Percentiles rank a stretch among this genome's conserved stretches.
phyloP scores from a whole-genome alignment of 2,329 filamentous ascomycete genomes.

The Graphiopsis chlorocephala region DNA sequence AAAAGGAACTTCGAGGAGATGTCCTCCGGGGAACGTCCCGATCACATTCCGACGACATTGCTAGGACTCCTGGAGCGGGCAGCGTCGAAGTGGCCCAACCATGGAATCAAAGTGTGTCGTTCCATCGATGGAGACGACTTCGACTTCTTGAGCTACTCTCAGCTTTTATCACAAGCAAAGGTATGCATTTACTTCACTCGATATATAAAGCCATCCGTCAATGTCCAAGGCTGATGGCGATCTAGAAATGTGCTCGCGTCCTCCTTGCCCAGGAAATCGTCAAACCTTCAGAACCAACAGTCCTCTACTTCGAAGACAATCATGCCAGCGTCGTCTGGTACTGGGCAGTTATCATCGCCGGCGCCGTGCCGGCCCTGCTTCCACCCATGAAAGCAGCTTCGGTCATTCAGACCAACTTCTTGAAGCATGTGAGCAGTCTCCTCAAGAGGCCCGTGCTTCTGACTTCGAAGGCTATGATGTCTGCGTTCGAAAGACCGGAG shows the following conservation, averaged over 20 bases:
- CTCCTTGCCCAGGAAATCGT: background rate
- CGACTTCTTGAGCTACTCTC: background rate
- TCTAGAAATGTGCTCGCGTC: background rate
- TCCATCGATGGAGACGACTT: background rate
- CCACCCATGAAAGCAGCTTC: constrained; percentile 33
- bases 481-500: background rate
- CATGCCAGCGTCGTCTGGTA: constrained; percentile 42
- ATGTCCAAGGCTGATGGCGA: background rate
- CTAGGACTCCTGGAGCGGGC: background rate
- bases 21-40: background rate
- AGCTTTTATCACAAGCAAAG: background rate
- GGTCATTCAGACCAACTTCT: constrained; percentile 30
- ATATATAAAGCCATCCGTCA: background rate
- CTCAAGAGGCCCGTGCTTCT: constrained; percentile 21
- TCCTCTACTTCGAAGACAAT: constrained; percentile 39
- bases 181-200: background rate
- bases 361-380: constrained; percentile 40
- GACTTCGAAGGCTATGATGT: background rate
- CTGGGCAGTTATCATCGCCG: constrained; percentile 40
- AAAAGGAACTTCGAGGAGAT: background rate
- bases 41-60: background rate
- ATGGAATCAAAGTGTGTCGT: background rate
- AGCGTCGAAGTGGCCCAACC: background rate
- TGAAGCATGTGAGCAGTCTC: constrained; percentile 27
- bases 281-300: background rate